phyloP scores from a whole-genome alignment of 805 yeast genomes.

The Kazachstania africana region DNA sequence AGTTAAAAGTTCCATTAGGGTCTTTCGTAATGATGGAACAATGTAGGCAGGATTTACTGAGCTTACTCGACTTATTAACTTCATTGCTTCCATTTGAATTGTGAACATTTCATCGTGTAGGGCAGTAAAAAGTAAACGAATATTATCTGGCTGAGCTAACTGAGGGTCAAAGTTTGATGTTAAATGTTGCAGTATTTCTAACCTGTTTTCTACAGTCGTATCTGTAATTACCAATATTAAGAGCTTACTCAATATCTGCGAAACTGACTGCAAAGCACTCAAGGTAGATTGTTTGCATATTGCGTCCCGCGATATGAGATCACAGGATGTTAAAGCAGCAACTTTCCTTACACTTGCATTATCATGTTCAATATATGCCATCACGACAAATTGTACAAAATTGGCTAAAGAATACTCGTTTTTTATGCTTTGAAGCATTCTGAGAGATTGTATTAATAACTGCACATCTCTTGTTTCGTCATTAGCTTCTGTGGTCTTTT shows the following conservation, averaged over 20 bases:
- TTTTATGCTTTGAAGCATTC: constrained; percentile 62
- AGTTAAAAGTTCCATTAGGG: constrained; percentile 73
- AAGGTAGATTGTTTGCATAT: constrained; percentile 77
- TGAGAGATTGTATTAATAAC: constrained; percentile 65
- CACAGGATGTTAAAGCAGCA: constrained; percentile 77
- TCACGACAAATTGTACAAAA: constrained; percentile 73
- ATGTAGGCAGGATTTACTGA: constrained; percentile 89
- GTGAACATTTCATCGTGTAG: constrained; percentile 83
- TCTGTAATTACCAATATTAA: constrained; percentile 81
- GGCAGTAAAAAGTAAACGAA: constrained; percentile 73
- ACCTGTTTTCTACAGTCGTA: constrained; percentile 72
- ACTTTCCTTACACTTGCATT: constrained; percentile 68
- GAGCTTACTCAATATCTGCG: constrained; percentile 72
- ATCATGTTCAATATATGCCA: constrained; percentile 74
- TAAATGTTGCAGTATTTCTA: constrained; percentile 63
- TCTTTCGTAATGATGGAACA: constrained; percentile 82
- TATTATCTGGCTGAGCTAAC: constrained; percentile 86
- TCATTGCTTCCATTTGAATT: constrained; percentile 67
- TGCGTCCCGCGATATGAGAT: constrained; percentile 64
- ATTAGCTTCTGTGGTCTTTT: constrained; percentile 45
- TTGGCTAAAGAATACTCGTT: constrained; percentile 73
- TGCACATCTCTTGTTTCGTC: constrained; percentile 36
- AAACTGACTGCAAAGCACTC: constrained; percentile 69
- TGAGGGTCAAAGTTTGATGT: constrained; percentile 80
- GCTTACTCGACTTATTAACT: constrained; percentile 73